Evolutionary conservation across 1,139 yeast genomes (phyloP).

Genomic region (Cylindricascospora bacillispora): DNA sequence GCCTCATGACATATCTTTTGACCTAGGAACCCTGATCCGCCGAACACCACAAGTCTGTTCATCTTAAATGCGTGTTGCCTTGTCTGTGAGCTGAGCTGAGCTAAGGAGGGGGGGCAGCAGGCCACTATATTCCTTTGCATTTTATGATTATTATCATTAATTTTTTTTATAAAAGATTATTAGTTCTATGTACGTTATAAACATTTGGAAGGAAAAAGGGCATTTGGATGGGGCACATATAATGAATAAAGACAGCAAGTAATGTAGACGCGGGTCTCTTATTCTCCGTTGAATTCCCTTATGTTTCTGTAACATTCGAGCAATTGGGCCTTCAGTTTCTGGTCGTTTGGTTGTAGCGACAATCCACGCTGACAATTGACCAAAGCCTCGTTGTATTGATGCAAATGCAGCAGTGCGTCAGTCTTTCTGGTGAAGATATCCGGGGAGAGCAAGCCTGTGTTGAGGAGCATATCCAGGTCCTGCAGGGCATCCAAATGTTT

Average conservation of each 20-base stretch:
- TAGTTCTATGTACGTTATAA: neutral
- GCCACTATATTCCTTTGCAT: neutral
- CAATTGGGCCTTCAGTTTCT: slow-evolving; percentile 28
- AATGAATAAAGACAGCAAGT: slow-evolving; percentile 1
- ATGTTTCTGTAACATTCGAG: slow-evolving; percentile 17
- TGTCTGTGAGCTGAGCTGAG: too few relatives aligned
- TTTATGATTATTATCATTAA: too few relatives aligned
- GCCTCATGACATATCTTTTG: slow-evolving; percentile 63
- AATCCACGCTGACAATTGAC: slow-evolving; percentile 71
- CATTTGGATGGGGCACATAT: too few relatives aligned
- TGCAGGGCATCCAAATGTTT: slow-evolving; percentile 62
- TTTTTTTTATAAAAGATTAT: too few relatives aligned
- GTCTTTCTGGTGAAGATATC: slow-evolving; percentile 79
- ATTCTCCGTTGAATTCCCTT: slow-evolving; percentile 25
- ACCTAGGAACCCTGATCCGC: slow-evolving; percentile 77
- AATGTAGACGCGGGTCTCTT: slow-evolving; percentile 1
- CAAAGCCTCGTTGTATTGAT: slow-evolving; percentile 59
- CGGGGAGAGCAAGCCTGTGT: slow-evolving; percentile 50
- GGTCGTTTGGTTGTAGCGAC: slow-evolving; percentile 46
- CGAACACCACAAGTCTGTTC: slow-evolving; percentile 42
- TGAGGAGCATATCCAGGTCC: slow-evolving; percentile 68
- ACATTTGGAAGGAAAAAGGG: too few relatives aligned
- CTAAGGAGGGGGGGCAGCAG: neutral
- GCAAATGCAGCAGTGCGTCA: slow-evolving; percentile 56
- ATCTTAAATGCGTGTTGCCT: too few relatives aligned